Percentiles rank a stretch among this genome's conserved stretches.
These are phyloP conservation scores for Boletus huronensis DNA, from an alignment of 768 basidiomycete species.

Conservation along the genomic window DNA sequence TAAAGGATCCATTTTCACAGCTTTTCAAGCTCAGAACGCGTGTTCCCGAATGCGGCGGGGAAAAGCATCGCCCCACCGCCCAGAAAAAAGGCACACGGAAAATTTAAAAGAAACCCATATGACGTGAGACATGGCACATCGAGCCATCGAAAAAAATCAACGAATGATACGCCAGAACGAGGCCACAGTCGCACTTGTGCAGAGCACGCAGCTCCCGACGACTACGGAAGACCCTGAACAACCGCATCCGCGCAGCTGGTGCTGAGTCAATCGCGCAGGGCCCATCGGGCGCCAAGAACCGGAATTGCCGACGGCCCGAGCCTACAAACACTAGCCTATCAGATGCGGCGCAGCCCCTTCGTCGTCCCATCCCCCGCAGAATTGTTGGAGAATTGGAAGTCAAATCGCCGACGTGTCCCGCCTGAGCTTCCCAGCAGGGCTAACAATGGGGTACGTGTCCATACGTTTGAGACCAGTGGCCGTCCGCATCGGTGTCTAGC, in stretches of 20 bases:
- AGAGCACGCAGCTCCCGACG: slow-evolving; percentile 8
- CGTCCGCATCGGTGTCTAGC: slow-evolving; percentile 7
- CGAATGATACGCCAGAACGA: background rate
- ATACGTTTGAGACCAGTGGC: background rate
- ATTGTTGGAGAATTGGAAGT: background rate
- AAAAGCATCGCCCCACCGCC: slow-evolving; percentile 20
- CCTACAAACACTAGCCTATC: slow-evolving; percentile 11
- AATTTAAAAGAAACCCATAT: background rate
- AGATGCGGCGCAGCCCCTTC: background rate
- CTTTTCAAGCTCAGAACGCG: slow-evolving; percentile 37
- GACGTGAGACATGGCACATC: background rate
- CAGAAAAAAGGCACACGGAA: background rate
- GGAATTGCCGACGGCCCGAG: slow-evolving; percentile 9
- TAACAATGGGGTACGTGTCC: background rate
- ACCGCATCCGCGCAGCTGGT: slow-evolving; percentile 2
- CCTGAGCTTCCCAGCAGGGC: background rate
- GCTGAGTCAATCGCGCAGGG: slow-evolving; percentile 7
- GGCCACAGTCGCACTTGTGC: background rate
- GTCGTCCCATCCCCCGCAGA: background rate
- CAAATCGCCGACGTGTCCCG: background rate
- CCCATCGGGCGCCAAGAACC: no score
- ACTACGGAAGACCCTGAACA: slow-evolving; percentile 14
- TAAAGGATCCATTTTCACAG: slow-evolving; percentile 28
- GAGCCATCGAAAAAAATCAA: background rate
- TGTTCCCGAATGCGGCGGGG: slow-evolving; percentile 18